Conservation (phyloP, 2,329 filamentous ascomycete species). For the Claviceps paspali region DNA sequence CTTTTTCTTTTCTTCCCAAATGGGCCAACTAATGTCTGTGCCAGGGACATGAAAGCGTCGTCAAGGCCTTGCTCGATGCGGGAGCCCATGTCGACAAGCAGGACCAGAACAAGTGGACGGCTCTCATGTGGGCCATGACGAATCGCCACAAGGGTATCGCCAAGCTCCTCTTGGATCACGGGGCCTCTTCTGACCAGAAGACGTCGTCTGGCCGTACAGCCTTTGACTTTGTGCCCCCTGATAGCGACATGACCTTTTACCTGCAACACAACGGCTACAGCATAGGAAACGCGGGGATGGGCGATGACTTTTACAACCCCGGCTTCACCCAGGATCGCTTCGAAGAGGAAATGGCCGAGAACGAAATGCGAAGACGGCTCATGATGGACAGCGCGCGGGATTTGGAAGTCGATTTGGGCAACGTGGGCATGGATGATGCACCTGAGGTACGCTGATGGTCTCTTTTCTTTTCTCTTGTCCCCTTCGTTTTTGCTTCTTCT, state of each 20-base stretch:
- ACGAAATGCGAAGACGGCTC: conserved; percentile 85
- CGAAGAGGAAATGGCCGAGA: conserved; percentile 94
- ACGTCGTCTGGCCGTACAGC: conserved; percentile 88
- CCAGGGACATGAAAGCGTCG: conserved; percentile 78
- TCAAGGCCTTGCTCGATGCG: conserved; percentile 67
- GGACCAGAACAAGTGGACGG: conserved; percentile 93
- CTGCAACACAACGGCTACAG: conserved; percentile 87
- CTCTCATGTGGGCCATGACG: conserved; percentile 99
- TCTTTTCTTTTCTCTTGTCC: not conserved
- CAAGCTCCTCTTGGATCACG: conserved; percentile 80
- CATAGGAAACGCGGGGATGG: conserved; percentile 64
- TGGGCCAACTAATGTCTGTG: no score
- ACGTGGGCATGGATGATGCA: conserved; percentile 88
- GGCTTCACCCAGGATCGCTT: conserved; percentile 88
- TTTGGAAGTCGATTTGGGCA: conserved; percentile 88
- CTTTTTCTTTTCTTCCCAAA: not conserved
- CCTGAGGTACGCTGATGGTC: conserved; percentile 51
- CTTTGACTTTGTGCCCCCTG: conserved; percentile 86
- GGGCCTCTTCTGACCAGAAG: conserved; percentile 89
- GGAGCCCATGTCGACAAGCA: conserved; percentile 85
- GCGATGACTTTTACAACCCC: conserved; percentile 85
- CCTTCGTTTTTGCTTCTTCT: not conserved
- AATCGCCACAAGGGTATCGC: conserved; percentile 94
- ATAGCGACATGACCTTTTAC: conserved; percentile 94
- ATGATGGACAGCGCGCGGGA: conserved; percentile 99